Percentiles rank a stretch among this genome's conserved stretches.
Evolutionary conservation across 306 rosid genomes (phyloP).

Genomic region (Quercus parvula): DNA sequence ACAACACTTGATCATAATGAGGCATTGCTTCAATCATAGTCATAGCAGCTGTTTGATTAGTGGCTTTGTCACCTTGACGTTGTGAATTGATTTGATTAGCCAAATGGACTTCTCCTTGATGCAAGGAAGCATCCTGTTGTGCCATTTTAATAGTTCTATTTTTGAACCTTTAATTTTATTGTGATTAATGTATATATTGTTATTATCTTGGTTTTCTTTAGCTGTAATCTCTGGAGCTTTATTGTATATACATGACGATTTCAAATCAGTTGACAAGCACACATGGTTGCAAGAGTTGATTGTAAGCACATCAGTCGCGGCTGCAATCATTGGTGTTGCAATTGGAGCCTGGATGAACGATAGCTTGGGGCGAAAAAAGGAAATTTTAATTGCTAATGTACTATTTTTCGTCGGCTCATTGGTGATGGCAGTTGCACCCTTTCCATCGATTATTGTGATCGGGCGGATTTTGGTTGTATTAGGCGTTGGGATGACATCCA

Average conservation of each 20-base stretch:
- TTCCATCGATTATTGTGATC: conserved; percentile 57
- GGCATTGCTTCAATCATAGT: too few relatives aligned
- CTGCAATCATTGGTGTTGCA: conserved; percentile 75
- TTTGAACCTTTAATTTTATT: neutral
- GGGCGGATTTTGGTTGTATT: conserved; percentile 81
- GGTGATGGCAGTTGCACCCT: conserved; percentile 73
- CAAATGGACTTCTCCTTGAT: too few relatives aligned
- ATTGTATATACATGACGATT: conserved; percentile 73
- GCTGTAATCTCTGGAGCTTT: conserved; percentile 96
- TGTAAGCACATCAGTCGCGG: conserved; percentile 87
- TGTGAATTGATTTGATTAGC: too few relatives aligned
- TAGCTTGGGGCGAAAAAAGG: conserved; percentile 57
- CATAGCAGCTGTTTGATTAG: too few relatives aligned
- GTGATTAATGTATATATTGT: neutral
- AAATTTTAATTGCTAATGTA: conserved; percentile 60
- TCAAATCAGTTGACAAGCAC: conserved; percentile 51
- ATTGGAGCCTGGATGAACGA: conserved; percentile 85
- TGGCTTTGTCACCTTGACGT: too few relatives aligned
- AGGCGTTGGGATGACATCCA: conserved; percentile 89
- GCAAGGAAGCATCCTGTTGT: too few relatives aligned
- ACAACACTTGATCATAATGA: too few relatives aligned
- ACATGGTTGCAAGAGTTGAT: conserved; percentile 91
- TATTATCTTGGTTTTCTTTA: neutral
- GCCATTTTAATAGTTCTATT: neutral
- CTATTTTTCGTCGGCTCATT: conserved; percentile 60